These are phyloP conservation scores for Schizosaccharomyces lindneri DNA, from an alignment of 805 yeast genomes.

Conservation along the genomic window DNA sequence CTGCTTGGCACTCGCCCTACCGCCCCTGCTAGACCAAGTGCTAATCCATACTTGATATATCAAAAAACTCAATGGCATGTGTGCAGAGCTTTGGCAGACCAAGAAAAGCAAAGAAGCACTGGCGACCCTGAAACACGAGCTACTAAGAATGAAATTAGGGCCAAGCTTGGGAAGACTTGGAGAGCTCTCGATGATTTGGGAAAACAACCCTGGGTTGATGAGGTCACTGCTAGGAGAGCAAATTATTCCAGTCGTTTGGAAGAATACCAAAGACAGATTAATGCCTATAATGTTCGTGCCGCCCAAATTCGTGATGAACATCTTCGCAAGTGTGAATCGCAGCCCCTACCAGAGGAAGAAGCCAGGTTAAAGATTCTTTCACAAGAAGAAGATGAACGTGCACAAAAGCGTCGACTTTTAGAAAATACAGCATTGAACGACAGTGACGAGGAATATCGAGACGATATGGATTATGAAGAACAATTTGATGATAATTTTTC, in stretches of 20 bases:
- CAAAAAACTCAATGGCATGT: constrained; percentile 20
- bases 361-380: not conserved
- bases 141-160: constrained; percentile 18
- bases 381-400: not conserved
- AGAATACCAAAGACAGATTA: constrained; percentile 11
- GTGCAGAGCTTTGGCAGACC: constrained; percentile 16
- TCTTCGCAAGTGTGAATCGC: not conserved
- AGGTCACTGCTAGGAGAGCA: constrained; percentile 14
- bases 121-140: constrained; percentile 14
- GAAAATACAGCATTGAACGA: not conserved
- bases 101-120: constrained; percentile 11
- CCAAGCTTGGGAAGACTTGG: constrained; percentile 19
- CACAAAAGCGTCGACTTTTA: not conserved
- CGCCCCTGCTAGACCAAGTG: constrained; percentile 17
- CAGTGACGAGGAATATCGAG: constrained; percentile 1
- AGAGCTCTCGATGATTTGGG: constrained; percentile 16
- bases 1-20: constrained; percentile 17
- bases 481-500: not conserved
- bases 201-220: constrained; percentile 16
- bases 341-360: not conserved
- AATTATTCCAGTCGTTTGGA: constrained; percentile 14
- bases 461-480: not conserved
- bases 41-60: constrained; percentile 19
- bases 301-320: not conserved
- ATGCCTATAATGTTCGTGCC: not conserved